A percentile compares a stretch with the other conserved stretches of the same genome.
Conservation (phyloP, 192 early-diverging fungal species). For the Backusella liffmaniae region DNA sequence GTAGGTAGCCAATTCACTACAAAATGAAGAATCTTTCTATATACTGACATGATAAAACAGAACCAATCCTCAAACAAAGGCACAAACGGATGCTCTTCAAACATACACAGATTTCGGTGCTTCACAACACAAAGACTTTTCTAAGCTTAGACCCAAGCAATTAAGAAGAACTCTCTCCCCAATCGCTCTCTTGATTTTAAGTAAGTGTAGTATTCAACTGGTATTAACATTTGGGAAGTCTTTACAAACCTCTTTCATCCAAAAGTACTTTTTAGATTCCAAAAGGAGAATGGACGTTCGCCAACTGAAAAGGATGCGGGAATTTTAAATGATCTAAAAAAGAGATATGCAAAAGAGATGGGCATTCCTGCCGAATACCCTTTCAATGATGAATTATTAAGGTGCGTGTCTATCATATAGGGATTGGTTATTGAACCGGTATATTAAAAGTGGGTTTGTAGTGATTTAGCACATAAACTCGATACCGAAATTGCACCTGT, state of each 20-base stretch:
- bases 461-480: neutral
- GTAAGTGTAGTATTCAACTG: constrained; percentile 25
- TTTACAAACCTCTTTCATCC: neutral
- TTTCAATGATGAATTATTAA: constrained; percentile 7
- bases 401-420: neutral
- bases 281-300: constrained; percentile 26
- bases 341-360: constrained; percentile 13
- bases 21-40: too few relatives aligned
- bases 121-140: constrained; percentile 43
- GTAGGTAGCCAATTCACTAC: constrained; percentile 30
- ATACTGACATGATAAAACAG: constrained; percentile 6
- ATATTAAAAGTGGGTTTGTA: neutral
- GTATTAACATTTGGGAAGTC: neutral
- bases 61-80: constrained; percentile 38
- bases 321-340: constrained; percentile 31
- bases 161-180: constrained; percentile 47
- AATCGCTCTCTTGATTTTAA: constrained; percentile 49
- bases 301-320: constrained; percentile 40
- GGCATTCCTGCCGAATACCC: constrained; percentile 10
- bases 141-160: constrained; percentile 36
- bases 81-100: constrained; percentile 32
- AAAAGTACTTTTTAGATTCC: constrained; percentile 45
- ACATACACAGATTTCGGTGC: constrained; percentile 37
- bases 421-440: neutral
- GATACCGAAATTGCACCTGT: constrained; percentile 73